phyloP scores from a whole-genome alignment of 2,329 filamentous ascomycete species.

The Cadophora sp. region DNA sequence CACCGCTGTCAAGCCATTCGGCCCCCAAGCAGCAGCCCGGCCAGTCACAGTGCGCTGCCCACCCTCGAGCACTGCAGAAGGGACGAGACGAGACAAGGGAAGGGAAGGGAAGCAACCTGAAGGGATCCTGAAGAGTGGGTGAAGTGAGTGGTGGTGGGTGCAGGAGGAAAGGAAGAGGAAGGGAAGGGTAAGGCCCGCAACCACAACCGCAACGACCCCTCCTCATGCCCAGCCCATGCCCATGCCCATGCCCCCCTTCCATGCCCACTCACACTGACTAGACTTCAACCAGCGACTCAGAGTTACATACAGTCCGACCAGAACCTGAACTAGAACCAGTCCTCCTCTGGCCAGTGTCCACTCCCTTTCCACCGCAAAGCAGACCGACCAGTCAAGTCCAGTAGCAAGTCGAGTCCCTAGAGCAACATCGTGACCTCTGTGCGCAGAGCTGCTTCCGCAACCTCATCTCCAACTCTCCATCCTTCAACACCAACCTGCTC shows the following conservation, averaged over 20 bases:
- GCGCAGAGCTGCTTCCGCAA: constrained; percentile 22
- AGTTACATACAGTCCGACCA: too few relatives aligned
- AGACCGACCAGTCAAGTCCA: constrained; percentile 16
- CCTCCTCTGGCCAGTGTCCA: too few relatives aligned
- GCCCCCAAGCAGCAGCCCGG: constrained; percentile 7
- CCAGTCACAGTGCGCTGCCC: constrained; percentile 8
- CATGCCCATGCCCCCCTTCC: background rate
- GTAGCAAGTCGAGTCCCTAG: constrained; percentile 19
- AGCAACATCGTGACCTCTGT: constrained; percentile 32
- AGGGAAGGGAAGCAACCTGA: background rate
- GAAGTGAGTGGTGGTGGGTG: too few relatives aligned
- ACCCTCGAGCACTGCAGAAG: background rate
- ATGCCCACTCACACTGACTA: constrained; percentile 20
- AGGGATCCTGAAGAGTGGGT: background rate
- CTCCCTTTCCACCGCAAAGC: constrained; percentile 12
- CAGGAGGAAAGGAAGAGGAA: background rate
- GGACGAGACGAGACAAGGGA: constrained; percentile 6
- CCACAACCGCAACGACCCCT: constrained; percentile 18
- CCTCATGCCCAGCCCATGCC: background rate
- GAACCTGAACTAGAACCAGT: too few relatives aligned
- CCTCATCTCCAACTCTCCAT: constrained; percentile 15
- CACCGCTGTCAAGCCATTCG: constrained; percentile 11
- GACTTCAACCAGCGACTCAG: constrained; percentile 13
- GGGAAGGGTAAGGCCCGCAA: constrained; percentile 1
- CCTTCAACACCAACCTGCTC: background rate